Conservation (phyloP, 768 basidiomycete genomes). For the Mycena amicta region DNA sequence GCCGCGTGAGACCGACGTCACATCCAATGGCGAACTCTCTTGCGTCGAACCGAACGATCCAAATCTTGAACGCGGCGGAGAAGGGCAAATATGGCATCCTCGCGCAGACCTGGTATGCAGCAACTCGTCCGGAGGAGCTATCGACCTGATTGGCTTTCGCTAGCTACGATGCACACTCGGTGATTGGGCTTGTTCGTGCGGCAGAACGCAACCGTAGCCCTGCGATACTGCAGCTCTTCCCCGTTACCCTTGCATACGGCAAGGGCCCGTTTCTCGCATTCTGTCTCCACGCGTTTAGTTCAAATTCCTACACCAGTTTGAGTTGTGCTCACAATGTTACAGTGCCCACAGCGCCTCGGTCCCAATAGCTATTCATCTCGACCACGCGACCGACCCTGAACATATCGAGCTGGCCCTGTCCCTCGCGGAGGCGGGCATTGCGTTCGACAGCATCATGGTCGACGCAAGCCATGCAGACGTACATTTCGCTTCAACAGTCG, state of each 20-base stretch:
- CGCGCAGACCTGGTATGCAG: constrained; percentile 42
- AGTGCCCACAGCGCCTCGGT: constrained; percentile 50
- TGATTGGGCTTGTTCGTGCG: constrained; percentile 47
- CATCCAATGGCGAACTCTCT: constrained; percentile 3
- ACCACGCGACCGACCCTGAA: constrained; percentile 49
- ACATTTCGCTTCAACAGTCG: neutral
- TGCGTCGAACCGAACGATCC: constrained; percentile 41
- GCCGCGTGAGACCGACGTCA: no score
- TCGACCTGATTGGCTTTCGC: neutral
- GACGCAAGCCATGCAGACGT: constrained; percentile 53
- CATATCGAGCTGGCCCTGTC: constrained; percentile 48
- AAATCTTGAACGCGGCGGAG: constrained; percentile 44
- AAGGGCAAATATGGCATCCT: constrained; percentile 46
- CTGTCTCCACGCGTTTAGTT: constrained; percentile 45
- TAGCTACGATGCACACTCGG: constrained; percentile 50
- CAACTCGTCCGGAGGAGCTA: neutral
- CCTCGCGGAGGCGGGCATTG: constrained; percentile 47
- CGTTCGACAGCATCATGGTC: constrained; percentile 54
- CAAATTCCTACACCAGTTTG: neutral
- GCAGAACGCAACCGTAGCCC: constrained; percentile 49
- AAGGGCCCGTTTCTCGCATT: constrained; percentile 48
- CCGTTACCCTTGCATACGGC: constrained; percentile 47
- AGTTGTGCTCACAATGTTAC: neutral
- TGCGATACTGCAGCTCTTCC: constrained; percentile 48
- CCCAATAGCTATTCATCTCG: constrained; percentile 50